These are phyloP conservation scores for Flammula alnicola DNA, from an alignment of 1,284 basidiomycete genomes.

Conservation along the genomic window DNA sequence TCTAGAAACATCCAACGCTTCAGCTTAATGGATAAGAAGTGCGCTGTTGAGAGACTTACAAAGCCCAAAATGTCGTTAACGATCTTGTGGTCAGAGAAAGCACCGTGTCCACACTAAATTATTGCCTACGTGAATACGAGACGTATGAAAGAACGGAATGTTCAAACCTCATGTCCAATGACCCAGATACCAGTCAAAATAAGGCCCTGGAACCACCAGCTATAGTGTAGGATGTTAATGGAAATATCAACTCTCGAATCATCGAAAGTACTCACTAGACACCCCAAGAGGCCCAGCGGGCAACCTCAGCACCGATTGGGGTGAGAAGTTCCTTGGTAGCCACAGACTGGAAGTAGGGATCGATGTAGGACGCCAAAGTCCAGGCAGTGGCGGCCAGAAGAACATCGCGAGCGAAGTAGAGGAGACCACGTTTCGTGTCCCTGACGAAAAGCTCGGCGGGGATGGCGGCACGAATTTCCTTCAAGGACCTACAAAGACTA, in stretches of 20 bases:
- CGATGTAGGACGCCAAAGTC: conserved; percentile 50
- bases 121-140: conserved; percentile 5
- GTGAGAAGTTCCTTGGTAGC: conserved; percentile 33
- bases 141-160: not conserved
- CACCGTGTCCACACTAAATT: conserved; percentile 35
- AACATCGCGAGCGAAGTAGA: conserved; percentile 52
- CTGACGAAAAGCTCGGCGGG: conserved; percentile 51
- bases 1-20: conserved; percentile 28
- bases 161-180: conserved; percentile 59
- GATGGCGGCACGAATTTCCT: conserved; percentile 58
- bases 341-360: conserved; percentile 44
- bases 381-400: conserved; percentile 49
- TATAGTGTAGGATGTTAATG: conserved; percentile 21
- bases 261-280: conserved; percentile 54
- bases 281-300: conserved; percentile 48
- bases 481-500: conserved; percentile 44
- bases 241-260: too few species aligned
- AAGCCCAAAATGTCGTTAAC: conserved; percentile 45
- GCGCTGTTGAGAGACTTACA: conserved; percentile 31
- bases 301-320: conserved; percentile 40
- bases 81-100: conserved; percentile 38
- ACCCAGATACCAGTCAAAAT: conserved; percentile 66
- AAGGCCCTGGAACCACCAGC: conserved; percentile 69
- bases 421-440: conserved; percentile 39
- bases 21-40: conserved; percentile 5